A percentile compares a stretch with the other conserved stretches of the same genome.
These are phyloP conservation scores for Zasmidium angulare DNA, from an alignment of 2,329 filamentous ascomycete genomes.

Conservation along the genomic window DNA sequence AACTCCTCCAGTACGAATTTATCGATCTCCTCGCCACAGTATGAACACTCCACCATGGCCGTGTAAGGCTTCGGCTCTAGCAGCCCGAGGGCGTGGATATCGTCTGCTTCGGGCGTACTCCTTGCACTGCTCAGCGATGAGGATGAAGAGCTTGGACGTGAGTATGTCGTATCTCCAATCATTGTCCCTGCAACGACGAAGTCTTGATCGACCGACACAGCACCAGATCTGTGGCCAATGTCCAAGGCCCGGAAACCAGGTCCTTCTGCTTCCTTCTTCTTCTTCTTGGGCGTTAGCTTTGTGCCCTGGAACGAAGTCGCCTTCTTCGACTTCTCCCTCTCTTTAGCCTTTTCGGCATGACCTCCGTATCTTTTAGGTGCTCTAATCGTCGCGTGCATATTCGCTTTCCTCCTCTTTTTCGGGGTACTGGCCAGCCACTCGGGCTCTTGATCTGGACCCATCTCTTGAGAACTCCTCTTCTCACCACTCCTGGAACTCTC, in stretches of 20 bases:
- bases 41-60: conserved; percentile 20
- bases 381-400: not conserved
- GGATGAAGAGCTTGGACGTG: not conserved
- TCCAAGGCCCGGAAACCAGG: not conserved
- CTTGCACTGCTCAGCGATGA: not conserved
- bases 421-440: not conserved
- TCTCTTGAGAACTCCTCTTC: not conserved
- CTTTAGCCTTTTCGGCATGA: not conserved
- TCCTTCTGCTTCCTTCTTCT: not conserved
- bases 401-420: not conserved
- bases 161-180: not conserved
- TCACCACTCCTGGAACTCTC: not conserved
- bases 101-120: conserved; percentile 12
- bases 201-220: not conserved
- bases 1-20: conserved; percentile 31
- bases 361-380: not conserved
- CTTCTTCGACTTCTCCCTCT: not conserved
- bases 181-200: not conserved
- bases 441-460: not conserved
- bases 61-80: not conserved
- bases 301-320: not conserved
- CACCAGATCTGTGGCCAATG: not conserved
- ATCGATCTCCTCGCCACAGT: conserved; percentile 26
- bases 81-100: conserved; percentile 14
- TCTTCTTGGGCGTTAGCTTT: not conserved